These are phyloP conservation scores for Oemleria cerasiformis DNA, from an alignment of 306 rosid species.

Conservation along the genomic window DNA sequence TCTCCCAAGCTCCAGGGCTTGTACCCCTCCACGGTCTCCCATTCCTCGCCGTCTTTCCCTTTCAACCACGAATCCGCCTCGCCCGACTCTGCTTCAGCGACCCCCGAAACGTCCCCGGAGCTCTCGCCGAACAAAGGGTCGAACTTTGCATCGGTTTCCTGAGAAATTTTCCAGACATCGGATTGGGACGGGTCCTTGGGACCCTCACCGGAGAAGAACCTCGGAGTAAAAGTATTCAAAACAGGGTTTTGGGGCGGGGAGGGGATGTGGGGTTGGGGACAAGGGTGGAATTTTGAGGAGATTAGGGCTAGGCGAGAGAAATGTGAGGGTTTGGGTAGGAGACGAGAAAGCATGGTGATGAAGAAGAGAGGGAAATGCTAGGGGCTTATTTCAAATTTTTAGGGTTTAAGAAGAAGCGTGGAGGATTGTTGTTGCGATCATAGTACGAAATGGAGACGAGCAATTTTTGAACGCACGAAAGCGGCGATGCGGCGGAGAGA, in stretches of 20 bases:
- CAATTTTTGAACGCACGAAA: neutral
- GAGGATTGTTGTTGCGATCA: neutral
- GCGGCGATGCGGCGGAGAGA: neutral
- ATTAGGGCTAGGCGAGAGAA: slow-evolving; percentile 45
- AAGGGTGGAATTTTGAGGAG: slow-evolving; percentile 27
- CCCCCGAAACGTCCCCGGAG: slow-evolving; percentile 26
- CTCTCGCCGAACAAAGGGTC: slow-evolving; percentile 44
- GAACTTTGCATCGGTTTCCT: slow-evolving; percentile 40
- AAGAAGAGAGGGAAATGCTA: neutral
- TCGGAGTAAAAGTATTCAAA: slow-evolving; percentile 21
- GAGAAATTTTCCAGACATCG: slow-evolving; percentile 42
- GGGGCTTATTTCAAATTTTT: neutral
- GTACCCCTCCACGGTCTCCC: slow-evolving; percentile 28
- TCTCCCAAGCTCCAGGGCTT: slow-evolving; percentile 62
- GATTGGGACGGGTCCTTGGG: slow-evolving; percentile 32
- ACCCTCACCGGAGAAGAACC: slow-evolving; percentile 50
- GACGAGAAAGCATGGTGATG: slow-evolving; percentile 78
- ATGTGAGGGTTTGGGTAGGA: slow-evolving; percentile 66
- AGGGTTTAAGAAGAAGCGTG: neutral
- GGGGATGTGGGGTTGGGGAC: slow-evolving; percentile 28
- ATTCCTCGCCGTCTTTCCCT: slow-evolving; percentile 44
- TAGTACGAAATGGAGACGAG: neutral
- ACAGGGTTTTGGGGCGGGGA: slow-evolving; percentile 18
- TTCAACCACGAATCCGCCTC: slow-evolving; percentile 42
- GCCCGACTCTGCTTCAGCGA: neutral